Conservation (phyloP, 2,329 filamentous ascomycete genomes). For the Elsinoe batatas region DNA sequence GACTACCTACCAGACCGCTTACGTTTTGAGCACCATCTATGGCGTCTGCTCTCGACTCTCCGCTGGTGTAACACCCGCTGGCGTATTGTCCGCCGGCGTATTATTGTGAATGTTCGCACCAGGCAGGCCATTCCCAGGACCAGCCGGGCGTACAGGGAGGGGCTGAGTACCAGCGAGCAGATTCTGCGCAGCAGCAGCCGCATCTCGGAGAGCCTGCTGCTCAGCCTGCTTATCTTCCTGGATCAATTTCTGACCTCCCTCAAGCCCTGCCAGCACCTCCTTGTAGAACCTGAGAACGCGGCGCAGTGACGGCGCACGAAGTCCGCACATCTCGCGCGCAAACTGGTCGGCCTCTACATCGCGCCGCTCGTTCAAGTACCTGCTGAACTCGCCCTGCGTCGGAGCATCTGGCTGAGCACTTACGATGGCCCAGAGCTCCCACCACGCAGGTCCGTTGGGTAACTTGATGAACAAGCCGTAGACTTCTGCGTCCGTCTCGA, state of each 20-base stretch:
- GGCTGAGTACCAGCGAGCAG: too few relatives aligned
- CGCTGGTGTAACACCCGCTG: too few relatives aligned
- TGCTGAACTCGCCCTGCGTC: background rate
- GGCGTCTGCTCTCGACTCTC: too few relatives aligned
- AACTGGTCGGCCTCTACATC: background rate
- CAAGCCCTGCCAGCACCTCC: background rate
- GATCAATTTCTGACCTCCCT: background rate
- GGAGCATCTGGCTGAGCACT: background rate
- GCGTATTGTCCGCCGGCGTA: too few relatives aligned
- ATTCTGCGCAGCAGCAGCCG: background rate
- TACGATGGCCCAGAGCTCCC: background rate
- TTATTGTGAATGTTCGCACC: too few relatives aligned
- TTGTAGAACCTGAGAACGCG: background rate
- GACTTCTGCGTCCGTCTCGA: background rate
- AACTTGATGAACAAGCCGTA: background rate
- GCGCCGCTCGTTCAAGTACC: background rate
- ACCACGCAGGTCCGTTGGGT: background rate
- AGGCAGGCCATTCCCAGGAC: too few relatives aligned
- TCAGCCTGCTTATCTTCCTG: background rate
- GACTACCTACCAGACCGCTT: too few relatives aligned
- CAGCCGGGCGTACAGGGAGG: too few relatives aligned
- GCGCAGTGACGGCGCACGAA: background rate
- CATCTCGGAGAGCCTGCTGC: background rate
- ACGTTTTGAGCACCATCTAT: too few relatives aligned
- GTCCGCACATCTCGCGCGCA: background rate